Conservation (phyloP, 2,329 filamentous ascomycete genomes). For the Setomelanomma holmii region DNA sequence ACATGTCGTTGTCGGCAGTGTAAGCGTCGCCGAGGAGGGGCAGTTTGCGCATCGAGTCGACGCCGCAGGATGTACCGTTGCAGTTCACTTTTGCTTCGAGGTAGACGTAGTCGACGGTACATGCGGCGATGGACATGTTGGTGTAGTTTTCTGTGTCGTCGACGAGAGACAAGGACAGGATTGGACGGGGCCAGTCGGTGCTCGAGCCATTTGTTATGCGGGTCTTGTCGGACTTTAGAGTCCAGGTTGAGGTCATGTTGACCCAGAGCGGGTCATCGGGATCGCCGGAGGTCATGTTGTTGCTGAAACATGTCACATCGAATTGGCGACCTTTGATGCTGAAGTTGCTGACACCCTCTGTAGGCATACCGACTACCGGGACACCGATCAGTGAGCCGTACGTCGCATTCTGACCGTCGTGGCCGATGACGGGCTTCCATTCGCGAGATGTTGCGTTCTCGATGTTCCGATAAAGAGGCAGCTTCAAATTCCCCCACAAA, state of each 20-base stretch:
- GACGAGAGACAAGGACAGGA: conserved; percentile 26
- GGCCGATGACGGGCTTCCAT: conserved; percentile 21
- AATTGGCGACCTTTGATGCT: conserved; percentile 35
- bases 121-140: conserved; percentile 24
- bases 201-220: conserved; percentile 11
- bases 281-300: conserved; percentile 5
- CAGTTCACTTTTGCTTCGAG: conserved; percentile 31
- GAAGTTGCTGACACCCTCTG: conserved; percentile 22
- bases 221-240: neutral
- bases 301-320: conserved; percentile 33
- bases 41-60: conserved; percentile 27
- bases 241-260: conserved; percentile 22
- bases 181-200: conserved; percentile 23
- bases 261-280: conserved; percentile 6
- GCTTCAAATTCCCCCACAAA: conserved; percentile 38
- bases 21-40: conserved; percentile 24
- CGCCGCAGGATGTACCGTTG: conserved; percentile 22
- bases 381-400: conserved; percentile 39
- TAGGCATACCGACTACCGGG: conserved; percentile 18
- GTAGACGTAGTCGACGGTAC: conserved; percentile 22
- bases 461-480: conserved; percentile 31
- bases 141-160: neutral
- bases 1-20: conserved; percentile 13
- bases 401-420: conserved; percentile 18
- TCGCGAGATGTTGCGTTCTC: conserved; percentile 24